A percentile compares a stretch with the other conserved stretches of the same genome.
phyloP scores from a whole-genome alignment of 2,329 filamentous ascomycete genomes.

The Trichocomaceae sp. region DNA sequence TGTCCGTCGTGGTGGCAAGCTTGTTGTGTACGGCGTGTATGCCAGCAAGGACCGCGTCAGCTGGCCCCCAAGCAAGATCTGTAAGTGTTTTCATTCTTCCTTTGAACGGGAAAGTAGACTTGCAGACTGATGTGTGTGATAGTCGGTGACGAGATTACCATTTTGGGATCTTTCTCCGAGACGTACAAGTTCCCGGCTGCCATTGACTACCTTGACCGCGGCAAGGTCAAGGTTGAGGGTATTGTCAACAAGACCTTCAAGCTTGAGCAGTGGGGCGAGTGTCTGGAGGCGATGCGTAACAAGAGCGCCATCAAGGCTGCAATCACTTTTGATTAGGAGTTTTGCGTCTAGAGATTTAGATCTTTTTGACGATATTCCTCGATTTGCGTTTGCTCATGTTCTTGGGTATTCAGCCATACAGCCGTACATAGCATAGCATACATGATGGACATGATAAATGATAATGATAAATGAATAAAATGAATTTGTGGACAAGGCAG shows the following conservation, averaged over 20 bases:
- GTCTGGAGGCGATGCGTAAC: slow-evolving; percentile 63
- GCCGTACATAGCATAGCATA: too few species aligned
- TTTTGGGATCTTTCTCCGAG: slow-evolving; percentile 66
- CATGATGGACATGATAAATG: too few species aligned
- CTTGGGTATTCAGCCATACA: too few species aligned
- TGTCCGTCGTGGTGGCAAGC: slow-evolving; percentile 62
- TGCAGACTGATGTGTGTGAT: not conserved
- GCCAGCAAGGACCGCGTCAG: slow-evolving; percentile 55
- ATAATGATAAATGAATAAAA: too few species aligned
- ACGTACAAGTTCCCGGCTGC: slow-evolving; percentile 63
- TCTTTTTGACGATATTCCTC: not conserved
- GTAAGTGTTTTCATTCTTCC: slow-evolving; percentile 37
- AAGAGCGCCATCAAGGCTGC: slow-evolving; percentile 69
- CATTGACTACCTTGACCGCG: slow-evolving; percentile 46
- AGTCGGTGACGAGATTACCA: slow-evolving; percentile 59
- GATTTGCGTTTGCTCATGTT: not conserved
- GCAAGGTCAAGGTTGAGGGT: slow-evolving; percentile 48
- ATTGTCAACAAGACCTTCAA: slow-evolving; percentile 69
- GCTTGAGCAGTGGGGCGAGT: slow-evolving; percentile 66
- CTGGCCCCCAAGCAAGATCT: slow-evolving; percentile 68
- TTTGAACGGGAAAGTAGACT: not conserved
- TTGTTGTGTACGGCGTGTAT: slow-evolving; percentile 68
- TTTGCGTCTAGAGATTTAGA: not conserved
- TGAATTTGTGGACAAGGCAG: too few species aligned
- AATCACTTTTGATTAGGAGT: slow-evolving; percentile 58